These are phyloP conservation scores for Neurospora sp. DNA, from an alignment of 495 filamentous ascomycete genomes.

Conservation along the genomic window DNA sequence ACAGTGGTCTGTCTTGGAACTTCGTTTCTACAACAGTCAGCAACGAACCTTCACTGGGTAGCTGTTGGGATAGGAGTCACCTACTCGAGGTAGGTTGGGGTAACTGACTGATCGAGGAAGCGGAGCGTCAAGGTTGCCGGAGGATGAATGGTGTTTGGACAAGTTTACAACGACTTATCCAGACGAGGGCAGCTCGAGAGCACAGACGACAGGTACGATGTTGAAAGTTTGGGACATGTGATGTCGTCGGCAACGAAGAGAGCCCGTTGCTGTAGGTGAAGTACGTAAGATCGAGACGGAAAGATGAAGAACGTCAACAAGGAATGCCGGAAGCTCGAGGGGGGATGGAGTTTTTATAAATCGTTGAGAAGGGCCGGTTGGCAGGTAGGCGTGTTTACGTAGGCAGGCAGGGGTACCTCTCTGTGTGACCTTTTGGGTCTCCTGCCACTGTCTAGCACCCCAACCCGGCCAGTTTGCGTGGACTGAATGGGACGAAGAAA, in stretches of 20 bases:
- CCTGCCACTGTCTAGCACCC: neutral
- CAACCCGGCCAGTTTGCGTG: neutral
- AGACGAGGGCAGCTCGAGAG: neutral
- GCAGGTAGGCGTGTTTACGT: neutral
- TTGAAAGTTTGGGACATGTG: neutral
- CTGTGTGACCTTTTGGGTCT: neutral
- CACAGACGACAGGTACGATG: neutral
- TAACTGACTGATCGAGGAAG: neutral
- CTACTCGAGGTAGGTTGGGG: neutral
- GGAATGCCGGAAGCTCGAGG: neutral
- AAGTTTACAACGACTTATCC: too few species aligned
- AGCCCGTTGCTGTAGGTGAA: neutral
- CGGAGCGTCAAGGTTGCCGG: neutral
- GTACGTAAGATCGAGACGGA: neutral
- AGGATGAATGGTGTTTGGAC: neutral
- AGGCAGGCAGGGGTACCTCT: neutral
- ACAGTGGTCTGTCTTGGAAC: neutral
- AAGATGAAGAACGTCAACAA: neutral
- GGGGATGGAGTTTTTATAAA: too few species aligned
- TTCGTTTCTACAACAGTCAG: neutral
- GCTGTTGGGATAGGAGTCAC: neutral
- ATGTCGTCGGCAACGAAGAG: neutral
- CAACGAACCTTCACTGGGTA: neutral
- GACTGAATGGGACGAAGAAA: neutral
- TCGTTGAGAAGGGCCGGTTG: too few species aligned